These are phyloP conservation scores for Leucaena leucocephala DNA, from an alignment of 306 rosid species.

Conservation along the genomic window DNA sequence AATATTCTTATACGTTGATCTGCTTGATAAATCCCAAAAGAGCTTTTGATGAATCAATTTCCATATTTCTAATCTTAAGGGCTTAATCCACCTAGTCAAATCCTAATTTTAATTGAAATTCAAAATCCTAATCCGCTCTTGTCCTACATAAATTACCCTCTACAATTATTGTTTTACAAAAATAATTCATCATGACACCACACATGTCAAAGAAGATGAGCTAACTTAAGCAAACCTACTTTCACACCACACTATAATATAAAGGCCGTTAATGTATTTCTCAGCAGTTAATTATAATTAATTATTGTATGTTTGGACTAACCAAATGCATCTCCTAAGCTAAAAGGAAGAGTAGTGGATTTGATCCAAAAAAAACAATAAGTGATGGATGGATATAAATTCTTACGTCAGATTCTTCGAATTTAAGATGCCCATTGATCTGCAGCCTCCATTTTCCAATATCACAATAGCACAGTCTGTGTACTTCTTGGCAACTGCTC, in stretches of 20 bases:
- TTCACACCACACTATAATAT: constrained; percentile 22
- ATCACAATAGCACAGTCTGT: constrained; percentile 93
- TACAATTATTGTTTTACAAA: neutral
- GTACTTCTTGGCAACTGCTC: constrained; percentile 90
- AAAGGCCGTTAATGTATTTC: constrained; percentile 27
- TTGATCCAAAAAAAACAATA: neutral
- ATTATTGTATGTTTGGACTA: constrained; percentile 10
- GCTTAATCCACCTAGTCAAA: neutral
- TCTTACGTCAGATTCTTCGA: constrained; percentile 91
- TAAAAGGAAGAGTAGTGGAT: neutral
- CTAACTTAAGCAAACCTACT: constrained; percentile 21
- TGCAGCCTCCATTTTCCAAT: constrained; percentile 95
- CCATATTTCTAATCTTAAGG: neutral
- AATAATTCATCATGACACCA: neutral
- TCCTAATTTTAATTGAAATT: neutral
- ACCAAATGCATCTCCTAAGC: constrained; percentile 23
- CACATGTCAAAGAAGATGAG: constrained; percentile 11
- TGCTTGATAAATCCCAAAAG: neutral
- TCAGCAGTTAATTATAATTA: constrained; percentile 25
- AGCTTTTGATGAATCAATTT: neutral
- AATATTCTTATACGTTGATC: too few relatives aligned
- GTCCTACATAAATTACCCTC: neutral
- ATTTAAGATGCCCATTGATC: constrained; percentile 81
- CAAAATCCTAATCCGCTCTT: neutral
- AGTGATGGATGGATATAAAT: neutral